Evolutionary conservation across 192 early-diverging fungal genomes (phyloP).

Genomic region (Oehlia diaphana): DNA sequence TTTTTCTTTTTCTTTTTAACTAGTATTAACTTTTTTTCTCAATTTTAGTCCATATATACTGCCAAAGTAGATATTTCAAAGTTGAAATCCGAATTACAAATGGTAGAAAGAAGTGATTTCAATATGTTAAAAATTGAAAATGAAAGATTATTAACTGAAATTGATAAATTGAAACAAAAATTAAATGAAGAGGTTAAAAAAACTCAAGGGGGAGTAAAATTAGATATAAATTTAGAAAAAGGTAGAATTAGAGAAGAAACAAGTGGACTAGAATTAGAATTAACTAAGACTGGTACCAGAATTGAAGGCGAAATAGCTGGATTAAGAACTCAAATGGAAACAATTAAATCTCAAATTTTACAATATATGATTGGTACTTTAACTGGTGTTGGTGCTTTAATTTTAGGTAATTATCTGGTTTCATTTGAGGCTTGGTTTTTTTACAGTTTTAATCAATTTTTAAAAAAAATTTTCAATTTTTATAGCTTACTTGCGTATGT

Average conservation of each 20-base stretch:
- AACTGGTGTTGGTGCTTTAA: conserved; percentile 79
- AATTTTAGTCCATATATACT: conserved; percentile 67
- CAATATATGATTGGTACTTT: conserved; percentile 85
- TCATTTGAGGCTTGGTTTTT: not conserved
- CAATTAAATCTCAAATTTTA: conserved; percentile 80
- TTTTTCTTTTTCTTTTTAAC: not conserved
- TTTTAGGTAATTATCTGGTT: conserved; percentile 48
- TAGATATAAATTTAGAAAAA: conserved; percentile 91
- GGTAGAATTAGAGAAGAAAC: conserved; percentile 85
- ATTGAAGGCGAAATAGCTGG: conserved; percentile 88
- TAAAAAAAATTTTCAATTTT: not conserved
- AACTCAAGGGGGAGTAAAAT: conserved; percentile 78
- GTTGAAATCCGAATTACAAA: conserved; percentile 82
- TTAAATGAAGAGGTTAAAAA: conserved; percentile 81
- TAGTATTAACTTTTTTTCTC: not conserved
- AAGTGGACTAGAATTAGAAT: conserved; percentile 76
- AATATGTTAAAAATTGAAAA: conserved; percentile 79
- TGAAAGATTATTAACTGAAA: conserved; percentile 73
- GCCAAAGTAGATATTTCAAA: conserved; percentile 90
- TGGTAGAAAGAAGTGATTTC: conserved; percentile 91
- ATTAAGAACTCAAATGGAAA: conserved; percentile 83
- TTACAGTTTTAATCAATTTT: not conserved
- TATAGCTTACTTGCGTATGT: conserved; percentile 60
- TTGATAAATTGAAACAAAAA: conserved; percentile 82
- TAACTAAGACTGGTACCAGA: conserved; percentile 81